A percentile compares a stretch with the other conserved stretches of the same genome.
Evolutionary conservation across 2,329 filamentous ascomycete genomes (phyloP).

Genomic region (Dactylellina haptotyla): DNA sequence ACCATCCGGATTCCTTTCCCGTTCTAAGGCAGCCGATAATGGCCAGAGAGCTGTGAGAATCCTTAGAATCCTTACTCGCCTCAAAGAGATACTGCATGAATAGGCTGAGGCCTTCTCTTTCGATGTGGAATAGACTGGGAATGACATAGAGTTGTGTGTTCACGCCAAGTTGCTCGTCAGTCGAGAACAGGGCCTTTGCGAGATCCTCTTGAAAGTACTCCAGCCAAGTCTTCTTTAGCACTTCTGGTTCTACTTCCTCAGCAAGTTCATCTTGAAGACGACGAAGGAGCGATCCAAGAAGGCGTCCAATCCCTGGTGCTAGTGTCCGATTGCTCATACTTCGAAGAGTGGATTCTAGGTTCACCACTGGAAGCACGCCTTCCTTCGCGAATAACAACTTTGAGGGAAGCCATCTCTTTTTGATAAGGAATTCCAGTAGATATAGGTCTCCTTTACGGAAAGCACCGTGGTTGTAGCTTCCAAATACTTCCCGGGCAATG

Average conservation of each 20-base stretch:
- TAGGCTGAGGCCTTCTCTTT: constrained; percentile 60
- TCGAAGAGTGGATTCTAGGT: constrained; percentile 24
- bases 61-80: constrained; percentile 44
- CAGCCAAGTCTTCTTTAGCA: constrained; percentile 21
- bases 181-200: constrained; percentile 29
- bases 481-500: constrained; percentile 30
- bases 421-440: constrained; percentile 40
- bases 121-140: constrained; percentile 52
- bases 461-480: background rate
- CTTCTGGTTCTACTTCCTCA: background rate
- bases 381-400: constrained; percentile 58
- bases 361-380: constrained; percentile 64
- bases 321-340: constrained; percentile 54
- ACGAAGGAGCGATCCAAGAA: constrained; percentile 39
- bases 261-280: constrained; percentile 19
- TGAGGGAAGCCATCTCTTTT: constrained; percentile 58
- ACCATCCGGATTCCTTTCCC: constrained; percentile 56
- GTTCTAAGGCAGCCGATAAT: constrained; percentile 56
- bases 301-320: constrained; percentile 55
- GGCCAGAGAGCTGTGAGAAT: constrained; percentile 33
- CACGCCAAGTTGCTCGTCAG: constrained; percentile 30
- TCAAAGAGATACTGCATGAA: constrained; percentile 66
- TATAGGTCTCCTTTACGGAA: constrained; percentile 49
- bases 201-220: constrained; percentile 26
- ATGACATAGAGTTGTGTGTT: constrained; percentile 49